Conservation (phyloP, 768 basidiomycete genomes). For the Daedaleopsis sinensis region DNA sequence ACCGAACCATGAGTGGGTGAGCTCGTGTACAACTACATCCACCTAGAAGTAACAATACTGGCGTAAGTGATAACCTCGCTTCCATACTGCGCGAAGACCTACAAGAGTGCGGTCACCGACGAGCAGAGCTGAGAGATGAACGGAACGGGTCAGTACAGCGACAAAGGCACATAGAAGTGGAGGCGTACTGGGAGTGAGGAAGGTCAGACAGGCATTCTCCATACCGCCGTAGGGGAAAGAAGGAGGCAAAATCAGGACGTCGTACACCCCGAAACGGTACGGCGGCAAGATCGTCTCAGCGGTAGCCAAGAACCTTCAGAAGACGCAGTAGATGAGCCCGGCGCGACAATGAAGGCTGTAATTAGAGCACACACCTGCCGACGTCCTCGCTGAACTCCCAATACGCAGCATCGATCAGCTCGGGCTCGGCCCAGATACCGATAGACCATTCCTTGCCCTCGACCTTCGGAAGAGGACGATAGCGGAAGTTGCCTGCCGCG, state of each 20-base stretch:
- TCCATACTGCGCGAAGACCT: not conserved
- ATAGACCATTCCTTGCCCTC: slow-evolving; percentile 75
- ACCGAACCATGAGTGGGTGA: slow-evolving; percentile 91
- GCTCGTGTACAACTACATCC: slow-evolving; percentile 88
- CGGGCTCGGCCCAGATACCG: slow-evolving; percentile 93
- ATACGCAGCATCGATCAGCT: slow-evolving; percentile 71
- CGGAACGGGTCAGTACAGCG: not conserved
- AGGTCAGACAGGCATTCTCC: slow-evolving; percentile 91
- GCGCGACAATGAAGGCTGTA: not conserved
- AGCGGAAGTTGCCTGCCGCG: slow-evolving; percentile 81
- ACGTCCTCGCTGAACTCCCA: slow-evolving; percentile 93
- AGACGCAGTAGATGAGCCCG: not conserved
- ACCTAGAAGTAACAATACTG: slow-evolving; percentile 39
- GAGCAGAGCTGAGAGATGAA: slow-evolving; percentile 59
- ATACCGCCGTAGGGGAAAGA: slow-evolving; percentile 94
- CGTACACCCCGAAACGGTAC: slow-evolving; percentile 88
- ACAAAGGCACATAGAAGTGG: not conserved
- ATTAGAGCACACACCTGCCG: slow-evolving; percentile 50
- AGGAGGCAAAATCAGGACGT: slow-evolving; percentile 85
- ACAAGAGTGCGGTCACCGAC: slow-evolving; percentile 83
- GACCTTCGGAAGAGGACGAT: slow-evolving; percentile 61
- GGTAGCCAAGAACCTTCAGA: slow-evolving; percentile 66
- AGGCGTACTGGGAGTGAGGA: slow-evolving; percentile 79
- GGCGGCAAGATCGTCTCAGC: slow-evolving; percentile 76
- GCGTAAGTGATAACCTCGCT: not conserved